phyloP scores from a whole-genome alignment of 768 basidiomycete genomes.

The Tricholoma saponaceum region DNA sequence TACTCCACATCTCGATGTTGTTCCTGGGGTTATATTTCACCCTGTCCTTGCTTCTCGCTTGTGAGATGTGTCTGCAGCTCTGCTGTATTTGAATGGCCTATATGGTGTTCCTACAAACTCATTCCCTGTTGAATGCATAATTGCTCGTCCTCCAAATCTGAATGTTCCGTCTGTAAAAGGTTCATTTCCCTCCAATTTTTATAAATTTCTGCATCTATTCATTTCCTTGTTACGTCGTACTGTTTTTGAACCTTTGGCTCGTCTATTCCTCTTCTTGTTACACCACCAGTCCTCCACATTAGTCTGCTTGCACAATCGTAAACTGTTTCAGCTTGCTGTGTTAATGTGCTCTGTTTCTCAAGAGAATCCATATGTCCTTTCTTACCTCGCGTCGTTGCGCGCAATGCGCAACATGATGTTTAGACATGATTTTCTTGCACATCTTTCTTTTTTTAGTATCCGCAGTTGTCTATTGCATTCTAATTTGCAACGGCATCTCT shows the following conservation, averaged over 20 bases:
- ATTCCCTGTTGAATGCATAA: too few relatives aligned
- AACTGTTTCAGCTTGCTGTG: neutral
- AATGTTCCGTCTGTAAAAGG: too few relatives aligned
- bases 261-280: too few relatives aligned
- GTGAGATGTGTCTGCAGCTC: neutral
- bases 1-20: too few relatives aligned
- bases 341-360: neutral
- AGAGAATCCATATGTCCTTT: neutral
- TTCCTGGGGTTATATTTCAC: neutral
- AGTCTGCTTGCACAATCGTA: neutral
- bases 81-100: neutral
- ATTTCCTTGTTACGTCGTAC: too few relatives aligned
- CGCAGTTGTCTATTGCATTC: neutral
- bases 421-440: neutral
- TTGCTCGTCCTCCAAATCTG: too few relatives aligned
- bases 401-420: neutral
- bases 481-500: neutral
- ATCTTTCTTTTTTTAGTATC: too few relatives aligned
- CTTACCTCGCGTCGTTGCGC: neutral
- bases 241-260: too few relatives aligned
- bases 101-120: neutral
- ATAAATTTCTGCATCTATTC: too few relatives aligned
- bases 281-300: neutral
- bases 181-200: too few relatives aligned
- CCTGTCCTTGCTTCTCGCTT: neutral